Conservation (phyloP, 352 stramenopile species). For the Phytophthora colocasiae region DNA sequence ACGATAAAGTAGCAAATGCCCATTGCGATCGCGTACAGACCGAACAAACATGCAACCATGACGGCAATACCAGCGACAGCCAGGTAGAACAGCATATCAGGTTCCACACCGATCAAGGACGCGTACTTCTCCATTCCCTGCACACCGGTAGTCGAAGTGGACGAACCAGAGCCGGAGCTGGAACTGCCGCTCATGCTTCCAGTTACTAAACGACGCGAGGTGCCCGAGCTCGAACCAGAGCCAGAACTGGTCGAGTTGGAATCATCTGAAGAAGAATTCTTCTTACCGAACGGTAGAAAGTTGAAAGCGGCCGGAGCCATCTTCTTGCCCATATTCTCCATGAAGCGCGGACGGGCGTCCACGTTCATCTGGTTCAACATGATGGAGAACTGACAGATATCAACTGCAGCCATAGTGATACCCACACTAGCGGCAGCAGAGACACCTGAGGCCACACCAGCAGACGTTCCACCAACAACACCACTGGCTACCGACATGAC, state of each 20-base stretch:
- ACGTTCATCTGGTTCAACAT: slow-evolving; percentile 90
- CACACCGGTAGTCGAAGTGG: slow-evolving; percentile 30
- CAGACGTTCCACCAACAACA: slow-evolving; percentile 61
- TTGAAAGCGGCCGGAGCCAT: slow-evolving; percentile 69
- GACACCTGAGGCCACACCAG: slow-evolving; percentile 62
- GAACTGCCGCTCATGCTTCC: slow-evolving; percentile 33
- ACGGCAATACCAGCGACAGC: slow-evolving; percentile 67
- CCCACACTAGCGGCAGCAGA: slow-evolving; percentile 70
- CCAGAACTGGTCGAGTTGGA: slow-evolving; percentile 23
- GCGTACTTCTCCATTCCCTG: slow-evolving; percentile 88
- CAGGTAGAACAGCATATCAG: slow-evolving; percentile 87
- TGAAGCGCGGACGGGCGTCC: slow-evolving; percentile 69
- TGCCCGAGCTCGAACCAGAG: background rate
- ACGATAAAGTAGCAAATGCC: slow-evolving; percentile 59
- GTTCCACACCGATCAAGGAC: slow-evolving; percentile 67
- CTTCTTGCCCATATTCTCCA: slow-evolving; percentile 81
- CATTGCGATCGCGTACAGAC: slow-evolving; percentile 58
- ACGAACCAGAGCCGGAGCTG: slow-evolving; percentile 36
- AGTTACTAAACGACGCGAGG: slow-evolving; percentile 41
- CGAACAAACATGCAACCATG: slow-evolving; percentile 57
- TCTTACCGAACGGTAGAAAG: slow-evolving; percentile 76
- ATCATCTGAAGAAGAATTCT: slow-evolving; percentile 25
- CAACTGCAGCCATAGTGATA: slow-evolving; percentile 72
- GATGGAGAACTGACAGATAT: slow-evolving; percentile 84
- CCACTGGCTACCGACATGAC: slow-evolving; percentile 72